These are phyloP conservation scores for Backusella tarrabulga DNA, from an alignment of 192 early-diverging fungal species.

Conservation along the genomic window DNA sequence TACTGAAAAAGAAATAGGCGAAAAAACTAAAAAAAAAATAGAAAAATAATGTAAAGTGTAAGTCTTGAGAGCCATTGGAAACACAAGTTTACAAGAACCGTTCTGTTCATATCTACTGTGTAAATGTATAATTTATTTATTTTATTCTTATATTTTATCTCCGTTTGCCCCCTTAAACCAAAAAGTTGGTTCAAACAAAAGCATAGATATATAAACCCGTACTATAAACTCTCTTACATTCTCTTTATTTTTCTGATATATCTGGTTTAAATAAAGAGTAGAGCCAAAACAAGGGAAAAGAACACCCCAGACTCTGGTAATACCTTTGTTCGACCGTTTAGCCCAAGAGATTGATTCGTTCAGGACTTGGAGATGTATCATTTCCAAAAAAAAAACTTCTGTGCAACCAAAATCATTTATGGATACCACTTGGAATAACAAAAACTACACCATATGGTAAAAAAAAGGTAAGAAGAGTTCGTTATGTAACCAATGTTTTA, in stretches of 20 bases:
- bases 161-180: neutral
- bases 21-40: neutral
- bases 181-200: neutral
- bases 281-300: neutral
- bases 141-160: conserved; percentile 4
- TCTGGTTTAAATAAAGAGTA: neutral
- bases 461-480: neutral
- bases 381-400: neutral
- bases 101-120: neutral
- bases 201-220: neutral
- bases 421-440: neutral
- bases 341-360: neutral
- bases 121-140: neutral
- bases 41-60: neutral
- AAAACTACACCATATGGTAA: neutral
- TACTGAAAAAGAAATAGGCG: neutral
- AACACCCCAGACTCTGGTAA: neutral
- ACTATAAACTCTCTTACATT: neutral
- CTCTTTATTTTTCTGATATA: neutral
- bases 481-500: neutral
- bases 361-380: neutral
- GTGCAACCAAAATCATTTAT: neutral
- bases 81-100: neutral
- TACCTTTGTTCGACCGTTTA: neutral
- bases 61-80: neutral